phyloP scores from a whole-genome alignment of 176 grass and related monocot species.

The Microstegium vimineum region DNA sequence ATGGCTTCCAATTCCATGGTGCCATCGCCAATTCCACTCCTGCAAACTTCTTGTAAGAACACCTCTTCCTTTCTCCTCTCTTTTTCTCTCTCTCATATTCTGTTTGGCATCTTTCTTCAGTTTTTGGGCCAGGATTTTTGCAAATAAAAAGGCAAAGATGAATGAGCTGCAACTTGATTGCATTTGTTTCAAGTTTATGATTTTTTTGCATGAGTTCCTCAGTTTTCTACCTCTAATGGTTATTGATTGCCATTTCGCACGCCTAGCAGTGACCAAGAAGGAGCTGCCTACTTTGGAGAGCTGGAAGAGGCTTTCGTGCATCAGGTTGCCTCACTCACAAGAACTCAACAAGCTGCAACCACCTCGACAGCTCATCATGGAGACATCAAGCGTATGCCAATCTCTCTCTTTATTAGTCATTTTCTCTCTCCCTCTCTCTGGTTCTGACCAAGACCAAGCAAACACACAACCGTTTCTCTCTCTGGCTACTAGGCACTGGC shows the following conservation, averaged over 20 bases:
- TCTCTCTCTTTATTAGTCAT: background rate
- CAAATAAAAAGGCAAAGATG: background rate
- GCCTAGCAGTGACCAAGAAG: constrained; percentile 56
- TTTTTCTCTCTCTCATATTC: background rate
- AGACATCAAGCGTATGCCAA: constrained; percentile 46
- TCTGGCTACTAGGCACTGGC: background rate
- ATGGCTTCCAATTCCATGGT: constrained; percentile 44
- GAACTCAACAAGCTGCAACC: constrained; percentile 38
- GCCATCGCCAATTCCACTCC: constrained; percentile 32
- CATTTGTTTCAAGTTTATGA: background rate
- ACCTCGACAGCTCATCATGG: constrained; percentile 45
- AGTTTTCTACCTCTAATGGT: constrained; percentile 3
- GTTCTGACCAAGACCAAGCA: constrained; percentile 19
- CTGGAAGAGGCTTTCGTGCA: constrained; percentile 84
- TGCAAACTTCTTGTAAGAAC: constrained; percentile 47
- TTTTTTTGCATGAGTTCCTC: background rate
- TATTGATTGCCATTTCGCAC: background rate
- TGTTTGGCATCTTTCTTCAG: background rate
- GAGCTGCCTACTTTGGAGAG: constrained; percentile 62
- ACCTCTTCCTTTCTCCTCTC: background rate
- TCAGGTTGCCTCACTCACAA: constrained; percentile 46
- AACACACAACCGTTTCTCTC: constrained; percentile 28
- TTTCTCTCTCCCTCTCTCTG: constrained; percentile 25
- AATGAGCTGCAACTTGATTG: background rate
- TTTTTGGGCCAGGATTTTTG: background rate